Base-by-base conservation (phyloP, 148 eudicot genomes). In the Nepenthes mirabilis region DNA sequence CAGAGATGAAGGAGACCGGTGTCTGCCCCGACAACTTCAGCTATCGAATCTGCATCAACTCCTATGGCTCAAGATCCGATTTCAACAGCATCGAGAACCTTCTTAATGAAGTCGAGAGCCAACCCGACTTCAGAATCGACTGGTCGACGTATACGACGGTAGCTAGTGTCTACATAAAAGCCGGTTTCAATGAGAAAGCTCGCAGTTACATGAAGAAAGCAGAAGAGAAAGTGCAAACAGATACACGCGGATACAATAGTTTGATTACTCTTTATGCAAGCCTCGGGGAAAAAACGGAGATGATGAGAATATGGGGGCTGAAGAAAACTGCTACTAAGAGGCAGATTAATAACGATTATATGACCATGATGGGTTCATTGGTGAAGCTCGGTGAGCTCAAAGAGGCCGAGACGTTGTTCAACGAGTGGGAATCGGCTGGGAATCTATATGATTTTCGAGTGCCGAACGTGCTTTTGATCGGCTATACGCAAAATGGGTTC, bases 401-500 rank as follows among this genome's bases (percentile, higher is more conserved):
- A 47, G 74, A 68, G 65, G 80, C 78, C 4, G 75, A 77, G 40
- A 59, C 7, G 11, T 47, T 80, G 43, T 76, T 80, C 40, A 53
- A 80, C 56, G 79, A 80, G 47, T 83, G 88, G 85, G 75, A 80
- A 57, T 73, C 74, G 12, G 64, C 75, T 40, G 72, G 64, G 52
- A 65, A 57, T 2, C 47, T 36, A 40, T 80, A 77, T 47, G 84
- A 80, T 61, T 70, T 78, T 36, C 77, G 80, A 40, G 80, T 83
- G 6, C 78, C 80, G 9, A 78, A 80, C 49, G 60, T 69, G 14
- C 69, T 83, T 52, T 65, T 80, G 11, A 63, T 67, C 23, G 84
- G 87, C 12, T 82, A 79, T 63, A 65, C 74, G 34, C 75, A 70
- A 52, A 65, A 53, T 32, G 84, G 74, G 23, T 48, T 55, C 33